phyloP scores from a whole-genome alignment of 2,329 filamentous ascomycete genomes.

The Ustilaginoidea virens region DNA sequence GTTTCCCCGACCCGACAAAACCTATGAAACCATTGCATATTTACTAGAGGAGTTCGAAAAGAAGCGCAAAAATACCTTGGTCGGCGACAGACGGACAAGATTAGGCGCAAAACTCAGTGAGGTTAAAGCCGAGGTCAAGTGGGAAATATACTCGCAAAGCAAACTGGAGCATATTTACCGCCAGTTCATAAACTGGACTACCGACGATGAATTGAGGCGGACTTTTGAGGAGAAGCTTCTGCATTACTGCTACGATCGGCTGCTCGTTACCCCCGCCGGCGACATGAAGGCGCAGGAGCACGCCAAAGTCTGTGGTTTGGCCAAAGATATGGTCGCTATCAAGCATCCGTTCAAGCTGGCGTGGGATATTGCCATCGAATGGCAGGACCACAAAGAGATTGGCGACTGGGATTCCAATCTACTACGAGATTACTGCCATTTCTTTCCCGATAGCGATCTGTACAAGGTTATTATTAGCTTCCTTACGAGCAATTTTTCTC shows the following conservation, averaged over 20 bases:
- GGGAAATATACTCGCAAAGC: conserved; percentile 65
- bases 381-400: conserved; percentile 64
- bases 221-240: conserved; percentile 84
- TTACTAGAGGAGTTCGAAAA: conserved; percentile 78
- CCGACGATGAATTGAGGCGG: conserved; percentile 70
- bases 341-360: conserved; percentile 80
- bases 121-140: conserved; percentile 75
- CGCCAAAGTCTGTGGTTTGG: conserved; percentile 57
- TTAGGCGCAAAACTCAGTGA: conserved; percentile 72
- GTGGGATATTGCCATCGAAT: conserved; percentile 84
- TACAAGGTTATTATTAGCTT: conserved; percentile 71
- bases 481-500: conserved; percentile 68
- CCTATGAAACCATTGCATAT: conserved; percentile 69
- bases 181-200: conserved; percentile 78
- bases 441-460: conserved; percentile 75
- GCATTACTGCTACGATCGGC: conserved; percentile 61
- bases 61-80: conserved; percentile 75
- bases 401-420: conserved; percentile 63
- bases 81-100: conserved; percentile 75
- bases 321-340: conserved; percentile 90
- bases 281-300: conserved; percentile 54
- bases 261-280: conserved; percentile 51
- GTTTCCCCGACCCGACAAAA: conserved; percentile 62
- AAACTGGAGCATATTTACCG: conserved; percentile 68
- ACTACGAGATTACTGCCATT: conserved; percentile 64